Conservation (phyloP, 2,329 filamentous ascomycete genomes). For the Aureobasidium uvarum region DNA sequence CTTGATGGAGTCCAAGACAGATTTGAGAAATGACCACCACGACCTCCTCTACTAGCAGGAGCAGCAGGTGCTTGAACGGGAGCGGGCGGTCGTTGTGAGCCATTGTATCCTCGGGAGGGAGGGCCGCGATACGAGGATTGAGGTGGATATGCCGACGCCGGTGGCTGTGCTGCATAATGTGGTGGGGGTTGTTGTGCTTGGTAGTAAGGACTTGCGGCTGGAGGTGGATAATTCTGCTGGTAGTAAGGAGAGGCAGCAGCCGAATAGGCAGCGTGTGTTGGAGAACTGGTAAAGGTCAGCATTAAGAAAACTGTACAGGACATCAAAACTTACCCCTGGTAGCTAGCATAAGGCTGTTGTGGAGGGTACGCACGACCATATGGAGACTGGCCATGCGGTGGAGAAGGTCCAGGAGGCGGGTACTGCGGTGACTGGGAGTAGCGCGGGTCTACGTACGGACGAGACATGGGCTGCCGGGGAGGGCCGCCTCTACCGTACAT, state of each 20-base stretch:
- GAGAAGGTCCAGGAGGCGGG: constrained; percentile 26
- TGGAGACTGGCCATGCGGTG: constrained; percentile 61
- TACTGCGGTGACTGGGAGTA: constrained; percentile 61
- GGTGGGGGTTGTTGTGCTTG: constrained; percentile 41
- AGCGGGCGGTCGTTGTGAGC: constrained; percentile 48
- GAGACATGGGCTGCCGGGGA: constrained; percentile 26
- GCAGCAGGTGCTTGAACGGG: constrained; percentile 46
- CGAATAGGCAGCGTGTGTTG: constrained; percentile 57
- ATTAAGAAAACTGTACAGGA: constrained; percentile 19
- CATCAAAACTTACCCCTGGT: constrained; percentile 53
- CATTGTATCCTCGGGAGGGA: constrained; percentile 38
- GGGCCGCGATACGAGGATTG: constrained; percentile 46
- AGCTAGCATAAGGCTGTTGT: constrained; percentile 47
- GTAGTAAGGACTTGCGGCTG: constrained; percentile 28
- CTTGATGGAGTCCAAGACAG: constrained; percentile 65
- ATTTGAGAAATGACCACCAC: constrained; percentile 62
- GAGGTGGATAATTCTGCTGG: constrained; percentile 43
- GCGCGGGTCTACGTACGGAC: constrained; percentile 28
- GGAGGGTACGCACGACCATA: constrained; percentile 57
- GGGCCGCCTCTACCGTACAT: constrained; percentile 31
- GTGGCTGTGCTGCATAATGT: constrained; percentile 23
- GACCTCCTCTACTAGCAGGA: constrained; percentile 50
- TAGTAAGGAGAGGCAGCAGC: constrained; percentile 54
- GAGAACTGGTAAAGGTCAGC: constrained; percentile 42
- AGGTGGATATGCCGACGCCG: constrained; percentile 9